A percentile compares a stretch with the other conserved stretches of the same genome.
Evolutionary conservation across 495 filamentous ascomycete species (phyloP).

Genomic region (Lindgomyces ingoldianus): DNA sequence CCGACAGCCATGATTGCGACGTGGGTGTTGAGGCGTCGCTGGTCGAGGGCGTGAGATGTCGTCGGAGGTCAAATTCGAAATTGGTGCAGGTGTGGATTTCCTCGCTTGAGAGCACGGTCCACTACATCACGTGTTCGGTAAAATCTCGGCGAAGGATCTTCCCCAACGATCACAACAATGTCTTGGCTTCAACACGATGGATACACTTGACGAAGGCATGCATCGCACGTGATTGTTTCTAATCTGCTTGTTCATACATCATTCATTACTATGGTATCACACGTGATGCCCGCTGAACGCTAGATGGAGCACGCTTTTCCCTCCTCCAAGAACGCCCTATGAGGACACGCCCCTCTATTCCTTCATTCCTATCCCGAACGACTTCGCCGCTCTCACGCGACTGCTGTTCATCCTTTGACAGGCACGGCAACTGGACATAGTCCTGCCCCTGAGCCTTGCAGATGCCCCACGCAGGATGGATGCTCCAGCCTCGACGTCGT

Average conservation of each 20-base stretch:
- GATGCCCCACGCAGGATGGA: constrained; percentile 6
- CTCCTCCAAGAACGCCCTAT: constrained; percentile 8
- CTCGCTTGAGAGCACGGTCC: constrained; percentile 19
- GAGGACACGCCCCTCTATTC: neutral
- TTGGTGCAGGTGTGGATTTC: constrained; percentile 13
- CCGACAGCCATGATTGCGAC: constrained; percentile 56
- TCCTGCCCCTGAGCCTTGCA: neutral
- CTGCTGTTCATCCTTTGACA: neutral
- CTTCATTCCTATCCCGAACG: neutral
- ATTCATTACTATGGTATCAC: too few relatives aligned
- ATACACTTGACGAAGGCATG: too few relatives aligned
- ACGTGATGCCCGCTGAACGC: too few relatives aligned
- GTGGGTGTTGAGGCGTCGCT: constrained; percentile 20
- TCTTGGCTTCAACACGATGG: too few relatives aligned
- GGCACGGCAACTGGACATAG: constrained; percentile 4
- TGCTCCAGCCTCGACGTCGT: neutral
- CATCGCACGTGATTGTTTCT: too few relatives aligned
- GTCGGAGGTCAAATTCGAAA: constrained; percentile 29
- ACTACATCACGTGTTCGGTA: too few relatives aligned
- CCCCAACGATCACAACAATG: too few relatives aligned
- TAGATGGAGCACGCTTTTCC: too few relatives aligned
- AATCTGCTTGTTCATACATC: too few relatives aligned
- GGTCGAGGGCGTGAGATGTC: constrained; percentile 31
- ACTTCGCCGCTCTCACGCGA: neutral
- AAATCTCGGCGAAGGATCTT: too few relatives aligned